Base-by-base conservation (phyloP, 441 rosid species). In the Gossypium davidsonii region DNA sequence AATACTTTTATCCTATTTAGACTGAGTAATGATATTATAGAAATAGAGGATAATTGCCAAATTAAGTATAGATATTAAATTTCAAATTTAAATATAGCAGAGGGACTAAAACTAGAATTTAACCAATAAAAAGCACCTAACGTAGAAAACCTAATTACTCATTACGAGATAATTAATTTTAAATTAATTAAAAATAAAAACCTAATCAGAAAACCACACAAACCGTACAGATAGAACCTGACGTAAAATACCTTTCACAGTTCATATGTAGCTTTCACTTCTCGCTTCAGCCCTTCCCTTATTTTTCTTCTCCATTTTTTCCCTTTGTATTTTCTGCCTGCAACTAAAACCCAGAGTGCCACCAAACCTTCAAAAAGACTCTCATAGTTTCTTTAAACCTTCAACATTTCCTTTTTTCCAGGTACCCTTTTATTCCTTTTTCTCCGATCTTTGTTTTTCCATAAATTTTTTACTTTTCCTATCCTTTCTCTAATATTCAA, bases 231-330 rank as follows among this genome's bases (percentile, higher is more conserved):
- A 59, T 49, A 10, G 46, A 59, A 52, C 60, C 71, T 14, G 23
- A 65, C 65, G 61, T 64, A 18, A 60, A 34, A 57, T 1, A 31
- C 52, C 46, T 14, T 34, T 72, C 20, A 67, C 48, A 6, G 55
- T 76, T 78, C 79, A 65, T 69, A 10, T 31, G 70, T 71, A 57
- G 75, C 81, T 73, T 25, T 75, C 77, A 51, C 8, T 37, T 66
- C 67, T 49, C 63, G 14, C 20, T 51, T 51, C 8, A 15, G 20
- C 18, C 21, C 8, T 5, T n/a, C 77, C 51, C n/a, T 52, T 18
- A 17, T 3, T 56, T 3, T 52, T 11, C 52, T 10, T 53, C 53
- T 48, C 44, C 76, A 31, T 20, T 34, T 14, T 34, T 74, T 15
- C 34, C 69, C 15, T 39, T 9, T 39, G 3, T 9, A 39, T 8